Percentiles rank a stretch among this genome's conserved stretches.
Evolutionary conservation across 441 rosid genomes (phyloP).

Genomic region (Adansonia gregorii): DNA sequence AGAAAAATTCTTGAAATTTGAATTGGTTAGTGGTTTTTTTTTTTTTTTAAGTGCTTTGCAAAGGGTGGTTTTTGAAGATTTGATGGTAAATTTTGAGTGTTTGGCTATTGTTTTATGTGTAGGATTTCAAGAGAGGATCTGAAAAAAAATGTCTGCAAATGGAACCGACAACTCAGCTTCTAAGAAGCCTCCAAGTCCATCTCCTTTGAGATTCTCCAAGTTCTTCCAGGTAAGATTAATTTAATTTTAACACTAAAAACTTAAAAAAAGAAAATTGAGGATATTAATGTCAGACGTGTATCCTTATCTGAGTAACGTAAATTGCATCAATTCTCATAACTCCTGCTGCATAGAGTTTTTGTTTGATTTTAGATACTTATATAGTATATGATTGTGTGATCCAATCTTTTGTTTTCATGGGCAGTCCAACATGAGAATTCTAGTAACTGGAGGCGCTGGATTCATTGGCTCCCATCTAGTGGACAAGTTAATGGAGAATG

Average conservation of each 20-base stretch:
- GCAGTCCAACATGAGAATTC: constrained; percentile 77
- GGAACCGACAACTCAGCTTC: constrained; percentile 39
- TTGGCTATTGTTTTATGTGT: constrained; percentile 21
- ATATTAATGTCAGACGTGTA: no score
- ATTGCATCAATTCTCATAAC: background rate
- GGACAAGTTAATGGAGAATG: constrained; percentile 80
- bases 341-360: background rate
- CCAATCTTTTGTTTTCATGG: constrained; percentile 12
- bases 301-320: no score
- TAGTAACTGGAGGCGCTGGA: constrained; percentile 82
- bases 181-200: constrained; percentile 53
- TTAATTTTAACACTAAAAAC: background rate
- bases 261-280: no score
- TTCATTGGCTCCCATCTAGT: constrained; percentile 81
- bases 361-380: background rate
- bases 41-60: background rate
- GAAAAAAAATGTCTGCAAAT: constrained; percentile 40
- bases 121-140: constrained; percentile 33
- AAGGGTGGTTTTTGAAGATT: background rate
- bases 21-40: constrained; percentile 11
- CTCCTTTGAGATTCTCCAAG: constrained; percentile 59
- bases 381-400: background rate
- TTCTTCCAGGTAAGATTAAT: constrained; percentile 48
- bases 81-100: constrained; percentile 8
- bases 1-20: constrained; percentile 1